A percentile compares a stretch with the other conserved stretches of the same genome.
Conservation (phyloP, 495 filamentous ascomycete species). For the Tricharina praecox region DNA sequence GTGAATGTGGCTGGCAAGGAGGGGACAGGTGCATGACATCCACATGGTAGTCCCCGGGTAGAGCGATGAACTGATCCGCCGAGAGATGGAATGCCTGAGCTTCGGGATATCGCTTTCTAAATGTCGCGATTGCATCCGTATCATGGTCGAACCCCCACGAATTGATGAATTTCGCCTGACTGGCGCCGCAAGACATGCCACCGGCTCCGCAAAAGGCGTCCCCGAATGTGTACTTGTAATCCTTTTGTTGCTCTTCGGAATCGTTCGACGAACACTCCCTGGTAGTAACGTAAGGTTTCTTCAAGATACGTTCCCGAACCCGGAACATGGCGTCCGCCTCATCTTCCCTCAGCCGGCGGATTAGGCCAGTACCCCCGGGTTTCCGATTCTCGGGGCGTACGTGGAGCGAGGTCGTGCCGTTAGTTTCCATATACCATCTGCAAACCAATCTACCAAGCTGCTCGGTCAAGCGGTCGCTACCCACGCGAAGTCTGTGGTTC, state of each 20-base stretch:
- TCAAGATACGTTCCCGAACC: slow-evolving; percentile 11
- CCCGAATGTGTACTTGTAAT: slow-evolving; percentile 23
- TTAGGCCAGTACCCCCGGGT: no score
- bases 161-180: slow-evolving; percentile 17
- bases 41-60: slow-evolving; percentile 28
- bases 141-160: slow-evolving; percentile 24
- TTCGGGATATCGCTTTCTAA: slow-evolving; percentile 38
- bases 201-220: slow-evolving; percentile 26
- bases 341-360: slow-evolving; percentile 20
- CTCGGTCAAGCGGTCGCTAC: no score
- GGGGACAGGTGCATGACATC: slow-evolving; percentile 71
- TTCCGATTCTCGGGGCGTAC: no score
- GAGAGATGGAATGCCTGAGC: slow-evolving; percentile 31
- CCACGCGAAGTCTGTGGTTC: no score
- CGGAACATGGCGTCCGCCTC: slow-evolving; percentile 22
- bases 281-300: no score
- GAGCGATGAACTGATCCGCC: slow-evolving; percentile 35
- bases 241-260: no score
- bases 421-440: slow-evolving; percentile 14
- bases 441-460: slow-evolving; percentile 20
- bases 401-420: no score
- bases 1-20: slow-evolving; percentile 70
- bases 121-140: slow-evolving; percentile 15
- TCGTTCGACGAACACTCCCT: no score
- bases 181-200: slow-evolving; percentile 22